phyloP scores from a whole-genome alignment of 2,329 filamentous ascomycete genomes.

The Elsinoe fawcettii region DNA sequence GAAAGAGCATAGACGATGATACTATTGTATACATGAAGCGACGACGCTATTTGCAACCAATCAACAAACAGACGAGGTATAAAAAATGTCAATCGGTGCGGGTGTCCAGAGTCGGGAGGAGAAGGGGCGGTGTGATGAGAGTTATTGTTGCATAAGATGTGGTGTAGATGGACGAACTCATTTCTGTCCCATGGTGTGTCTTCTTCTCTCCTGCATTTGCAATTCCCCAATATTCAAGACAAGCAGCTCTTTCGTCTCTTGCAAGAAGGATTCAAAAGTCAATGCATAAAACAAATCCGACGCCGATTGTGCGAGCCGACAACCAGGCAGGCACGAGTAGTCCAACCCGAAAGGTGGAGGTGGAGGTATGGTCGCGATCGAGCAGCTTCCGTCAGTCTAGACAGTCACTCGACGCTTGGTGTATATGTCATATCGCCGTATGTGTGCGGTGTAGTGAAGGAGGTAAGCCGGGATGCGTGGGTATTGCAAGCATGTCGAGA shows the following conservation, averaged over 20 bases:
- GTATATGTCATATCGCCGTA: slow-evolving; percentile 5
- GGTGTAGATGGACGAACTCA: too few species aligned
- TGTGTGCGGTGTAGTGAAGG: neutral
- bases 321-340: neutral
- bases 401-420: neutral
- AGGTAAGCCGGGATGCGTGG: neutral
- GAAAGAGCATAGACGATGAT: neutral
- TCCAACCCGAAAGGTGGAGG: neutral
- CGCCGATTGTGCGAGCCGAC: neutral
- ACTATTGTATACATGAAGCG: slow-evolving; percentile 13
- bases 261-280: neutral
- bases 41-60: slow-evolving; percentile 8
- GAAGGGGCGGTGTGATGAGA: neutral
- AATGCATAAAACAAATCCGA: neutral
- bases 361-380: neutral
- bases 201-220: neutral
- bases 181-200: too few species aligned
- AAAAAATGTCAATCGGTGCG: slow-evolving; percentile 5
- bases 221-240: neutral
- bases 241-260: neutral
- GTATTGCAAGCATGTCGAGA: neutral
- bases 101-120: neutral
- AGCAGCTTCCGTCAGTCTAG: neutral
- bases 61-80: slow-evolving; percentile 11
- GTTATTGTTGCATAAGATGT: neutral